Conservation (phyloP, 139 green algal species). For the Ostreobium quekettii region DNA sequence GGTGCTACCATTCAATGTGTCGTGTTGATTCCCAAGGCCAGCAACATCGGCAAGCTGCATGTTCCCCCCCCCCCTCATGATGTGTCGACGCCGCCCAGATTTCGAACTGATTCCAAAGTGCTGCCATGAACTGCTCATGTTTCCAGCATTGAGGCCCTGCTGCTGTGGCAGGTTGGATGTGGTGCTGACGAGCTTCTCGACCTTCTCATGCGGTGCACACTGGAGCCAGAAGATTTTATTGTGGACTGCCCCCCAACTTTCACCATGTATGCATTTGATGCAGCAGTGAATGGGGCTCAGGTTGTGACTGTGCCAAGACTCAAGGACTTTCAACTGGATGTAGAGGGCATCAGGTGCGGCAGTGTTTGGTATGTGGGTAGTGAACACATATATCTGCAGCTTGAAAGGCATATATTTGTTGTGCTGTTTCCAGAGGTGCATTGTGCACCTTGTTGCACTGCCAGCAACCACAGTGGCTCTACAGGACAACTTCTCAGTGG, state of each 20-base stretch:
- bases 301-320: conserved; percentile 77
- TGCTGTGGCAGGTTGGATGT: conserved; percentile 74
- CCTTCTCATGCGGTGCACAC: conserved; percentile 83
- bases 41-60: too few relatives aligned
- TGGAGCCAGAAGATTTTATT: conserved; percentile 90
- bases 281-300: conserved; percentile 79
- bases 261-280: conserved; percentile 98
- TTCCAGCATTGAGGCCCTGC: background rate
- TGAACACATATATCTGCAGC: too few relatives aligned
- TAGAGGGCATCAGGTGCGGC: conserved; percentile 71
- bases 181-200: conserved; percentile 93
- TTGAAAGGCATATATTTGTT: too few relatives aligned
- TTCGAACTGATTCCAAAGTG: too few relatives aligned
- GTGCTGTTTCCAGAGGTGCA: too few relatives aligned
- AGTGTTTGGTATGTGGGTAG: too few relatives aligned
- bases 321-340: conserved; percentile 78
- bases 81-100: background rate
- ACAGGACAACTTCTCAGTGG: background rate
- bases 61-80: background rate
- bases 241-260: conserved; percentile 92
- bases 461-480: background rate
- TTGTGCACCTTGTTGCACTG: background rate
- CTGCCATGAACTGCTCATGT: background rate
- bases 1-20: too few relatives aligned
- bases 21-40: too few relatives aligned